Evolutionary conservation across 2,329 filamentous ascomycete species (phyloP).

Genomic region (Emergomyces orientalis): DNA sequence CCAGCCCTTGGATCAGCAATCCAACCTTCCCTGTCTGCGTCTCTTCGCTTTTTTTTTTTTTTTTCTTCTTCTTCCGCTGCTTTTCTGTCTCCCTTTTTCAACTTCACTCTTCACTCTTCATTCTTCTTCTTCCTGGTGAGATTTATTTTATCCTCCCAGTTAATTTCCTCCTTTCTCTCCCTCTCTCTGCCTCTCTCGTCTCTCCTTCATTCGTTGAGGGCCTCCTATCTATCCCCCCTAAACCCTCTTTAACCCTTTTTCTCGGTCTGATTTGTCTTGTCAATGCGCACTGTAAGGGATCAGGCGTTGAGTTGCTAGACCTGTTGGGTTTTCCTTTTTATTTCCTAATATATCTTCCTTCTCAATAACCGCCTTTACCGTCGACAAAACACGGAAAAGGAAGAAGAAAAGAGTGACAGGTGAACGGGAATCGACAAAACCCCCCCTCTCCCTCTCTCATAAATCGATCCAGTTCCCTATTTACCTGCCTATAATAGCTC

Average conservation of each 20-base stretch:
- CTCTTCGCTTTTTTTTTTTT: neutral
- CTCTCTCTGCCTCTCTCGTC: neutral
- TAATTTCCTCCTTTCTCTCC: neutral
- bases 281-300: conserved; percentile 1
- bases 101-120: neutral
- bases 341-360: neutral
- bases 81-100: conserved; percentile 8
- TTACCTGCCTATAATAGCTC: conserved; percentile 2
- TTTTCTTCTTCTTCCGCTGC: neutral
- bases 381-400: neutral
- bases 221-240: neutral
- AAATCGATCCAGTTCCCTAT: neutral
- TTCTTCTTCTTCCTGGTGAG: conserved; percentile 1
- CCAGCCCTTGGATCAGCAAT: neutral
- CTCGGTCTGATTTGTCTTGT: neutral
- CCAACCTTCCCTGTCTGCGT: neutral
- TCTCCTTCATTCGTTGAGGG: neutral
- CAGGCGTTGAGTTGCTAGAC: conserved; percentile 3
- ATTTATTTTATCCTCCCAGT: neutral
- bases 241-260: neutral
- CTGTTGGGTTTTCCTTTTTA: neutral
- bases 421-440: neutral
- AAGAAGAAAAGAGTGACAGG: neutral
- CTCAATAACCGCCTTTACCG: neutral
- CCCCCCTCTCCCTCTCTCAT: conserved; percentile 5